Conservation (phyloP, 2,329 filamentous ascomycete species). For the Pyrenophora tritici-repentis region DNA sequence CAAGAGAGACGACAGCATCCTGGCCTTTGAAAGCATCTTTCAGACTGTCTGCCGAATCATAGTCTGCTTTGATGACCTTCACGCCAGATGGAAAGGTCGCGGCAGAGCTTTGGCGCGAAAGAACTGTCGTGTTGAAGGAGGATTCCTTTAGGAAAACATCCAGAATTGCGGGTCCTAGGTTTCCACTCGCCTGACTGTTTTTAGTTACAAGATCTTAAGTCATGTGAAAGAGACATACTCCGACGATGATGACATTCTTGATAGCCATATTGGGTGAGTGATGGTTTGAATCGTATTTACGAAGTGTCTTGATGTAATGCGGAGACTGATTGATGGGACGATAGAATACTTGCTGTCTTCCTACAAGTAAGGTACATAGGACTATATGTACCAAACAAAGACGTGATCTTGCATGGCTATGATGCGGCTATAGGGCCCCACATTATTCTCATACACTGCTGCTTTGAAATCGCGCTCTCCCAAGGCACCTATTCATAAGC, state of each 20-base stretch:
- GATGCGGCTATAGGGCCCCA: constrained; percentile 12
- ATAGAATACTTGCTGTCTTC: background rate
- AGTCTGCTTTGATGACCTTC: constrained; percentile 55
- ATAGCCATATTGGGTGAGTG: constrained; percentile 36
- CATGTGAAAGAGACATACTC: constrained; percentile 35
- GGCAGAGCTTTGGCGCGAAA: constrained; percentile 57
- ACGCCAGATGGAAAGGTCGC: constrained; percentile 49
- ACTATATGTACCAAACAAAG: constrained; percentile 17
- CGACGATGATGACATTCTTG: constrained; percentile 53
- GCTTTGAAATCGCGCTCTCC: constrained; percentile 2
- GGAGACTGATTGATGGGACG: background rate
- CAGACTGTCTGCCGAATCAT: constrained; percentile 55
- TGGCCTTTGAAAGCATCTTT: constrained; percentile 58
- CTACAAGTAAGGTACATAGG: background rate
- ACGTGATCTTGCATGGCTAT: constrained; percentile 13
- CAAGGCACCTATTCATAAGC: constrained; percentile 3
- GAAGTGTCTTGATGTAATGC: background rate
- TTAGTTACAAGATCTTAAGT: constrained; percentile 11
- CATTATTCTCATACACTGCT: constrained; percentile 4
- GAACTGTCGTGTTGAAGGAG: constrained; percentile 60
- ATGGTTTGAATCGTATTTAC: background rate
- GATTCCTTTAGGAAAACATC: constrained; percentile 47
- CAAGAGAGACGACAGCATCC: constrained; percentile 60
- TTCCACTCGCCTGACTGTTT: constrained; percentile 43
- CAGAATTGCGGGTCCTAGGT: constrained; percentile 51